Conservation (phyloP, 805 yeast genomes). For the Yarrowia bubula region DNA sequence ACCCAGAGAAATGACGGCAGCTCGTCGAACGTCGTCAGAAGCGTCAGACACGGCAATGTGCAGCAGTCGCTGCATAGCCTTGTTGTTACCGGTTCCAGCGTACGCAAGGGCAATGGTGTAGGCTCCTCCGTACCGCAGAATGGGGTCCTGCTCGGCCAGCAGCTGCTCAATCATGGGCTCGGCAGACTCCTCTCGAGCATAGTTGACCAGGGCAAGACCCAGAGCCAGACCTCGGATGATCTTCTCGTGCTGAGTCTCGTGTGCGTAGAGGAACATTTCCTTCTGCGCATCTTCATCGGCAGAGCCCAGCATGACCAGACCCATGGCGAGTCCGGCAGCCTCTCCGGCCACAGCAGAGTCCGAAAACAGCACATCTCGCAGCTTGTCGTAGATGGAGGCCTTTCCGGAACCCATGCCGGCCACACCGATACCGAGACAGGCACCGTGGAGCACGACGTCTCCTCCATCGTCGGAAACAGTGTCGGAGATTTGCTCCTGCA, state of each 20-base stretch:
- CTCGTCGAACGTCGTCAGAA: slow-evolving; percentile 93
- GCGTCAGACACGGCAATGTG: slow-evolving; percentile 97
- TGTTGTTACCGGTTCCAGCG: slow-evolving; percentile 91
- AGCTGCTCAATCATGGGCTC: slow-evolving; percentile 64
- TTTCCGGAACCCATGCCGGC: slow-evolving; percentile 93
- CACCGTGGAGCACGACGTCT: slow-evolving; percentile 83
- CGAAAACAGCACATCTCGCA: slow-evolving; percentile 77
- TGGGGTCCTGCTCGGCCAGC: slow-evolving; percentile 71
- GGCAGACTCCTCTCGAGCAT: slow-evolving; percentile 81
- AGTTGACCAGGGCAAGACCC: slow-evolving; percentile 82
- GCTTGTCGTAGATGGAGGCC: slow-evolving; percentile 70
- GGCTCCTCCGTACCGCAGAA: slow-evolving; percentile 93
- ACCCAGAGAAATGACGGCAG: slow-evolving; percentile 88
- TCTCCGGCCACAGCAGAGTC: slow-evolving; percentile 95
- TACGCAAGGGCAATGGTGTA: slow-evolving; percentile 92
- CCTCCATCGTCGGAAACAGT: slow-evolving; percentile 44
- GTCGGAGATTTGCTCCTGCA: slow-evolving; percentile 61
- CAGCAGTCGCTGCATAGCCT: slow-evolving; percentile 78
- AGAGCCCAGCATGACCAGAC: slow-evolving; percentile 90
- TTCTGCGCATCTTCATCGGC: slow-evolving; percentile 64
- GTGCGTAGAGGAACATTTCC: slow-evolving; percentile 88
- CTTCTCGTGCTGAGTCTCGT: slow-evolving; percentile 93
- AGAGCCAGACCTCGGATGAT: slow-evolving; percentile 90
- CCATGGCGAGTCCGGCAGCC: slow-evolving; percentile 96
- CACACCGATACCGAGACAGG: slow-evolving; percentile 90